Evolutionary conservation across 352 stramenopile species (phyloP).

Genomic region (Globisporangium lucens): DNA sequence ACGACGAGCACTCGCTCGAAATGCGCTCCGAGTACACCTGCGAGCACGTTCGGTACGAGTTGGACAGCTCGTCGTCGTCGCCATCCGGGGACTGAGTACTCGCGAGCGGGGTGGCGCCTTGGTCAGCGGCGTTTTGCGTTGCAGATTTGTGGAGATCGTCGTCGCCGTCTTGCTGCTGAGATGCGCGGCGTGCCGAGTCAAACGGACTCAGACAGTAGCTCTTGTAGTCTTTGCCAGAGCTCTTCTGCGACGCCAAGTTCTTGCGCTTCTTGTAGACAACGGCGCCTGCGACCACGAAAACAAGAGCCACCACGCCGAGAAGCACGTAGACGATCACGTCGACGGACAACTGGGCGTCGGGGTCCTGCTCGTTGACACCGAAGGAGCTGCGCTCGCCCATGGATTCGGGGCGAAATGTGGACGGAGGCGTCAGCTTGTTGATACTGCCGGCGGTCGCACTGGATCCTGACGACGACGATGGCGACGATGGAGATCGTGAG

Average conservation of each 20-base stretch:
- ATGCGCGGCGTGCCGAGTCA: background rate
- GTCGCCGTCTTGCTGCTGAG: background rate
- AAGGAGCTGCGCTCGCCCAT: background rate
- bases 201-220: conserved; percentile 9
- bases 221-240: background rate
- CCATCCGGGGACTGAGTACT: background rate
- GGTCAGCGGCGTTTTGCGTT: too few relatives aligned
- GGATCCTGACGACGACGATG: background rate
- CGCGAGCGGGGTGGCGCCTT: background rate
- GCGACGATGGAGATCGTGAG: background rate
- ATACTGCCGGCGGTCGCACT: background rate
- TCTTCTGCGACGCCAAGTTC: background rate
- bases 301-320: background rate
- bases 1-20: conserved; percentile 2
- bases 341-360: background rate
- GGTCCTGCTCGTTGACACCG: background rate
- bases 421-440: background rate
- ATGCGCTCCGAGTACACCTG: conserved; percentile 6
- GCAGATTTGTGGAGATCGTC: background rate
- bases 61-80: conserved; percentile 12
- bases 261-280: conserved; percentile 4
- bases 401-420: background rate
- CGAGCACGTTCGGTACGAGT: conserved; percentile 11
- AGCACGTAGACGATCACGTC: background rate
- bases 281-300: background rate